Base-by-base conservation (phyloP, 208 protist genomes). In the Trypanosoma melophagium region DNA sequence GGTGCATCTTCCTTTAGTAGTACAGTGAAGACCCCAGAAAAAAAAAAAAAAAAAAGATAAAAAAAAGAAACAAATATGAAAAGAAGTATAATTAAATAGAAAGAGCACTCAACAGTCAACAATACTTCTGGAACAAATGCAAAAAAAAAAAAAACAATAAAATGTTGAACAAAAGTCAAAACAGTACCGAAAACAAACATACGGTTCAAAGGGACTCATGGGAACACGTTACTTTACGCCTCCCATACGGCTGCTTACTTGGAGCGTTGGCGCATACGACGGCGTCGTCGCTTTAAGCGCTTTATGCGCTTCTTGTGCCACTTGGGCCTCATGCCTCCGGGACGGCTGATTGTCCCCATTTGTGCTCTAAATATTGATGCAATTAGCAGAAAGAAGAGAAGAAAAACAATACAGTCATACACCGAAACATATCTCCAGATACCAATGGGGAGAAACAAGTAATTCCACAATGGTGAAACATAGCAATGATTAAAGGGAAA, bases 231-330 rank as follows among this genome's bases (percentile, higher is more conserved):
- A 42, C 28, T 22, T 56, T 49, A 17, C 57, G 16, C n/a, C 28
- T 17, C 42, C n/a, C 7, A 24, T 14, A 9, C 40, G 14, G 16
- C 28, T 50, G 49, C 59, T 89, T 93, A 96, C 86, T 96, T 96
- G 83, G 83, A 87, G 79, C 90, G 87, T 72, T 96, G 90, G 68
- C 90, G 86, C 86, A 92, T 92, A 69, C 84, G 86, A 81, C 90
- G 82, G 71, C 90, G 86, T 60, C 83, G 76, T 42, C 73, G 84
- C 87, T 96, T 96, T 76, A 96, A 76, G 77, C 90, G 87, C 83
- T 96, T 93, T 90, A 96, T 87, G 78, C 90, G 84, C 86, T 95
- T 95, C 87, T 95, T 95, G 77, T 90, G 83, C 90, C 90, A 95
- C 82, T 95, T 95, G 42, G 90, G 90, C 76, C 90, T 84, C 90